Conservation (phyloP, 2,329 filamentous ascomycete genomes). For the Claviceps lovelessii region DNA sequence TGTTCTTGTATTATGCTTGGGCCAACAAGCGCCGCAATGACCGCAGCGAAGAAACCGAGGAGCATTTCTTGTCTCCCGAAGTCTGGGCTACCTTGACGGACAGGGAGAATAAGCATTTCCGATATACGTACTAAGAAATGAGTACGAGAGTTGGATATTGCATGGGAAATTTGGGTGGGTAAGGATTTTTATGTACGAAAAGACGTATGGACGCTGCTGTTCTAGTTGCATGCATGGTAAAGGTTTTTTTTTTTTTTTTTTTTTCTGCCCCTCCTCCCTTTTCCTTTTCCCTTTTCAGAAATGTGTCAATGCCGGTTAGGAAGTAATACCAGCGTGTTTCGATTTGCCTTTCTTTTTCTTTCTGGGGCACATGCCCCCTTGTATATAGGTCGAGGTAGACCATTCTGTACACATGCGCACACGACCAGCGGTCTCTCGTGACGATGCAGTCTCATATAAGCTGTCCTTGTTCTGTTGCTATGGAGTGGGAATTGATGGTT, state of each 20-base stretch:
- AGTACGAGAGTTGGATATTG: too few species aligned
- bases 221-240: background rate
- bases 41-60: constrained; percentile 21
- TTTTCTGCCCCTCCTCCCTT: too few species aligned
- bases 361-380: too few species aligned
- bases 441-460: too few species aligned
- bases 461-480: too few species aligned
- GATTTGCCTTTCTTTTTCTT: too few species aligned
- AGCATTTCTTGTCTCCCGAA: constrained; percentile 25
- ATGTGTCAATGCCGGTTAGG: too few species aligned
- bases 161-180: background rate
- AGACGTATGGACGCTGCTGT: background rate
- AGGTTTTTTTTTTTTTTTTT: background rate
- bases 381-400: too few species aligned
- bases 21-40: constrained; percentile 27
- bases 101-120: constrained; percentile 41
- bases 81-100: constrained; percentile 39
- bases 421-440: too few species aligned
- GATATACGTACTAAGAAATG: constrained; percentile 30
- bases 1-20: constrained; percentile 37
- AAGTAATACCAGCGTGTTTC: too few species aligned
- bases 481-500: too few species aligned
- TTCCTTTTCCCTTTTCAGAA: background rate
- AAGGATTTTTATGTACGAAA: background rate
- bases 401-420: too few species aligned